Conservation (phyloP, 495 filamentous ascomycete genomes). For the Elaphomyces granulatus region DNA sequence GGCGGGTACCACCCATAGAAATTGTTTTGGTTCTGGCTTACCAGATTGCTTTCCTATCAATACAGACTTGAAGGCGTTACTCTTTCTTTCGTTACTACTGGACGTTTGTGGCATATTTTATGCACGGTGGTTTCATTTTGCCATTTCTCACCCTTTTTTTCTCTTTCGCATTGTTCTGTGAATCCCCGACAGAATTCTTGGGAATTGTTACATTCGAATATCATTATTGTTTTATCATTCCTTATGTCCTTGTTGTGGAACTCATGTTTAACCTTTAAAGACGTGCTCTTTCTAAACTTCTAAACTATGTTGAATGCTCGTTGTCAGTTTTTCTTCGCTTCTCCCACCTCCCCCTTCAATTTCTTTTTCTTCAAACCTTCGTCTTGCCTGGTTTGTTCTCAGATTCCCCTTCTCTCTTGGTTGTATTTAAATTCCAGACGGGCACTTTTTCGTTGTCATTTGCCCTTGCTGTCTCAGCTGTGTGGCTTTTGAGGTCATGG, state of each 20-base stretch:
- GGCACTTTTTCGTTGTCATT: not conserved
- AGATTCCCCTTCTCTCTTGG: not conserved
- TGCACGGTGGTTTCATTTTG: conserved; percentile 12
- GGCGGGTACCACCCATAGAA: conserved; percentile 24
- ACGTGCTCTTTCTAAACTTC: too few species aligned
- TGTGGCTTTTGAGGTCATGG: not conserved
- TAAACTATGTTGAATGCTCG: too few species aligned
- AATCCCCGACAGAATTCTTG: too few species aligned
- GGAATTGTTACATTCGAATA: not conserved
- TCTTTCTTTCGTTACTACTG: conserved; percentile 15
- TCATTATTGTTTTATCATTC: not conserved
- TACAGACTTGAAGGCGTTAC: conserved; percentile 16
- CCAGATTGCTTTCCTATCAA: conserved; percentile 9
- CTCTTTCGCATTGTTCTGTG: too few species aligned
- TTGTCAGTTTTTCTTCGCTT: too few species aligned
- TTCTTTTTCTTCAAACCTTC: not conserved
- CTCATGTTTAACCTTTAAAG: not conserved
- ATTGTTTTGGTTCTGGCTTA: conserved; percentile 11
- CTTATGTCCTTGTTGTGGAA: not conserved
- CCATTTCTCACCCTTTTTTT: conserved; percentile 15
- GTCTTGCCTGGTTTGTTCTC: not conserved
- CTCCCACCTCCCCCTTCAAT: too few species aligned
- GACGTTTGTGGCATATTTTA: not conserved
- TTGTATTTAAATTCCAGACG: not conserved
- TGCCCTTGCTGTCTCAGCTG: not conserved